Evolutionary conservation across 2,329 filamentous ascomycete species (phyloP), one percentile per base, ranked within the genome.

Genomic region (Xylaria sp.): DNA sequence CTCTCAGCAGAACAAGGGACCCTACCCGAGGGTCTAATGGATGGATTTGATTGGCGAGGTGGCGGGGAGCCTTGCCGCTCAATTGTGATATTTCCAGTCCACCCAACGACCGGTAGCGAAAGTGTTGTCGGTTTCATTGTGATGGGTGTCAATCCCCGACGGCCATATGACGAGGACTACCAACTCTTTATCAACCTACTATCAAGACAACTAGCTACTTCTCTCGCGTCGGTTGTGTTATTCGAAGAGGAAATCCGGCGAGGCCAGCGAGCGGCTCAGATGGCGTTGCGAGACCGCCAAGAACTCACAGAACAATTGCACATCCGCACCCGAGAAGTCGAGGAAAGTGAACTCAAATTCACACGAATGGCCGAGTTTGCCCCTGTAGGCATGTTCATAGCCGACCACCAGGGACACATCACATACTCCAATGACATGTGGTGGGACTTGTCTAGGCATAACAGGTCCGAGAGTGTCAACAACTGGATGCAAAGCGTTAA

Each of bases 351-450:
- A 78, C 90, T 91, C 39, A 91, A 91, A 67, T 96, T 96, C 77
- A 93, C 92, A 0, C 86, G 92, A 54, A 94, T 96, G 91, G 92
- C 93, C 2, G 92, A 94, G 76, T 93, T 94, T 72, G 91, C 92
- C 0, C 93, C 93, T 0, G 92, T 94, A 1, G 93, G 93, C 34
- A 91, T 97, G 82, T 95, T 95, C 78, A 94, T 96, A 73, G 91
- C 92, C n/a, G 88, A 94, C 76, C 85, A 88, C 0, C 80, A 84
- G 50, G 93, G 93, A 3, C 83, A 86, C 28, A 92, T 96, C 74
- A 92, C 87, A 10, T 96, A 93, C 77, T 92, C 90, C 77, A 97
- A 97, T 77, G 91, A 94, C 71, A 92, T 91, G 77, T 96, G 88
- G 88, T 90, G 86, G 86, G 85, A 89, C 72, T 92, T 94, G 41